Conservation (phyloP, 805 yeast genomes). For the Henningerozyma blattae region DNA sequence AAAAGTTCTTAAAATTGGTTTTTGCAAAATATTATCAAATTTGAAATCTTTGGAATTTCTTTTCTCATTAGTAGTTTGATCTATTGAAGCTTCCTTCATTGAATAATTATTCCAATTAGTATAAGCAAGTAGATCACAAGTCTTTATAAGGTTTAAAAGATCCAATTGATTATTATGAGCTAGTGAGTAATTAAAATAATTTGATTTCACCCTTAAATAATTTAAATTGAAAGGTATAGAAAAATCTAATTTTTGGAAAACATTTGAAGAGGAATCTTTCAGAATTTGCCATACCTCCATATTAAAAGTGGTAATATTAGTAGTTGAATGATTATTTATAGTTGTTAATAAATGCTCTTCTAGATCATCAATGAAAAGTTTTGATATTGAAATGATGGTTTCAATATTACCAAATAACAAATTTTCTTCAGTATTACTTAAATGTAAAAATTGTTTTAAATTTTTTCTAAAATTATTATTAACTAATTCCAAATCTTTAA, state of each 20-base stretch:
- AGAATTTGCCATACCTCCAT: background rate
- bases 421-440: constrained; percentile 23
- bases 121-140: constrained; percentile 9
- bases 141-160: constrained; percentile 12
- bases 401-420: constrained; percentile 33
- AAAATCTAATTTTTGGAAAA: constrained; percentile 11
- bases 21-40: constrained; percentile 22
- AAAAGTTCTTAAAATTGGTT: constrained; percentile 23
- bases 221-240: constrained; percentile 22
- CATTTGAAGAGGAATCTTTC: background rate
- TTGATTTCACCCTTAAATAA: constrained; percentile 23
- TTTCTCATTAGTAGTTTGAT: too few relatives aligned
- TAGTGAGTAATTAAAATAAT: constrained; percentile 24
- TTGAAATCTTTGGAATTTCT: constrained; percentile 15
- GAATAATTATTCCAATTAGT: constrained; percentile 21
- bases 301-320: too few relatives aligned
- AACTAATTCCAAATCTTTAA: constrained; percentile 19
- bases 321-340: background rate
- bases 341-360: background rate
- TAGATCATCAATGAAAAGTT: constrained; percentile 14
- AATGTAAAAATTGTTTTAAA: constrained; percentile 20
- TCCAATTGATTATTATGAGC: constrained; percentile 23
- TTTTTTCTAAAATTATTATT: constrained; percentile 24
- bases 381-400: constrained; percentile 28
- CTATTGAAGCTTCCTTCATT: constrained; percentile 21